Percentiles rank a stretch among this genome's conserved stretches.
Conservation (phyloP, 495 filamentous ascomycete species). For the Podospora comata region DNA sequence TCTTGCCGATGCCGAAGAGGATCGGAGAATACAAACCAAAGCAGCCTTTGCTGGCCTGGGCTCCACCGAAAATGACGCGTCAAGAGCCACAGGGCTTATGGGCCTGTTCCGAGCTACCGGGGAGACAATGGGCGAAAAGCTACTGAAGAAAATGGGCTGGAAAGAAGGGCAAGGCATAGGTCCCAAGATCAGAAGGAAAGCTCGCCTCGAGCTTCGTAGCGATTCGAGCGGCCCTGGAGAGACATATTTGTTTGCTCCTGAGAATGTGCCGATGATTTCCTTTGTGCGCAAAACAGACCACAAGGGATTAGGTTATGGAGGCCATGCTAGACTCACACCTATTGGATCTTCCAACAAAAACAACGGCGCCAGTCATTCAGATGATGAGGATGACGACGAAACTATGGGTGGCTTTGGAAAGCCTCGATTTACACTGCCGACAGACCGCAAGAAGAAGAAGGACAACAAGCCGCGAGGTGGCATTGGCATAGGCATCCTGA, state of each 20-base stretch:
- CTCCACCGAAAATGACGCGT: conserved; percentile 56
- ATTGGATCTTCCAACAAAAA: conserved; percentile 18
- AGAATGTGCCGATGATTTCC: conserved; percentile 71
- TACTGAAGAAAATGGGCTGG: conserved; percentile 95
- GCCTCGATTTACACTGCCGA: conserved; percentile 25
- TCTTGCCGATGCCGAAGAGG: conserved; percentile 79
- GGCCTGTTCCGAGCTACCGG: conserved; percentile 72
- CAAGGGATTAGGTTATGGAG: conserved; percentile 78
- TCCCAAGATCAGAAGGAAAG: conserved; percentile 76
- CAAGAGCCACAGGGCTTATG: conserved; percentile 56
- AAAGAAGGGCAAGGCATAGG: conserved; percentile 90
- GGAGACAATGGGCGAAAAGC: conserved; percentile 84
- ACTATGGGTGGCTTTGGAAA: conserved; percentile 33
- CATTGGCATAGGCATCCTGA: conserved; percentile 86
- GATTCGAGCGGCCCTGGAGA: conserved; percentile 43
- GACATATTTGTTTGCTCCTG: conserved; percentile 83
- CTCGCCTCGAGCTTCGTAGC: conserved; percentile 58
- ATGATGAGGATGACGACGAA: conserved; percentile 52
- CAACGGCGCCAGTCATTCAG: conserved; percentile 22
- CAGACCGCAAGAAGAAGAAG: conserved; percentile 36
- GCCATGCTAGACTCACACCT: conserved; percentile 55
- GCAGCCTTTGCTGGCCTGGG: conserved; percentile 75
- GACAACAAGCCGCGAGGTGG: conserved; percentile 58
- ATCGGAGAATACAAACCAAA: conserved; percentile 65
- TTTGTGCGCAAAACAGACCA: conserved; percentile 74